Percentiles rank a stretch among this genome's conserved stretches.
Evolutionary conservation across 495 filamentous ascomycete genomes (phyloP).

Genomic region (Parmelia sp.): DNA sequence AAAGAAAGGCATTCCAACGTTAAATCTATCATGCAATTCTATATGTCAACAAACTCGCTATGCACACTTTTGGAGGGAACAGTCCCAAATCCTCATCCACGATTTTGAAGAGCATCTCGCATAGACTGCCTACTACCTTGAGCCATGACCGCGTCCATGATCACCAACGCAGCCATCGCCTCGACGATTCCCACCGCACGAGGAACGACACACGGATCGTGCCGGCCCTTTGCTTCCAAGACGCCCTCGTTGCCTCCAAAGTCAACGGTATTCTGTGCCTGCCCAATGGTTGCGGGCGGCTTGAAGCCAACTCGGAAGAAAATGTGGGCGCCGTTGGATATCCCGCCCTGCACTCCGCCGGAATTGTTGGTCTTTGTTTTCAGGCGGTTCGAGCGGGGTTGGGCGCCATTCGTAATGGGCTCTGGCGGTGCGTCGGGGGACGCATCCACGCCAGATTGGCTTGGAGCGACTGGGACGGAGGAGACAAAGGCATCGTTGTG

Average conservation of each 20-base stretch:
- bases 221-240: conserved; percentile 88
- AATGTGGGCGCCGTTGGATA: conserved; percentile 88
- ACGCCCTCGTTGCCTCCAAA: conserved; percentile 71
- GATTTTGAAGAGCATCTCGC: conserved; percentile 9
- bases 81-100: background rate
- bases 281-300: conserved; percentile 89
- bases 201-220: conserved; percentile 94
- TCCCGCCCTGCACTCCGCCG: conserved; percentile 94
- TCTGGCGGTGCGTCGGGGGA: conserved; percentile 29
- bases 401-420: conserved; percentile 28
- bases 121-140: conserved; percentile 61
- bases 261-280: conserved; percentile 77
- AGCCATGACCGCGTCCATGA: conserved; percentile 87
- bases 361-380: conserved; percentile 95
- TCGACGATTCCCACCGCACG: conserved; percentile 94
- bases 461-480: conserved; percentile 34
- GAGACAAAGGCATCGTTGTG: conserved; percentile 91
- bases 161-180: conserved; percentile 83
- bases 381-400: conserved; percentile 48
- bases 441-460: conserved; percentile 25
- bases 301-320: conserved; percentile 98
- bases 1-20: background rate
- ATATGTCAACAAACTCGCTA: background rate
- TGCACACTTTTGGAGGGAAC: background rate
- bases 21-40: background rate